Percentiles rank a stretch among this genome's conserved stretches.
phyloP scores from a whole-genome alignment of 257 asterid species.

The Gardenia jasminoides region DNA sequence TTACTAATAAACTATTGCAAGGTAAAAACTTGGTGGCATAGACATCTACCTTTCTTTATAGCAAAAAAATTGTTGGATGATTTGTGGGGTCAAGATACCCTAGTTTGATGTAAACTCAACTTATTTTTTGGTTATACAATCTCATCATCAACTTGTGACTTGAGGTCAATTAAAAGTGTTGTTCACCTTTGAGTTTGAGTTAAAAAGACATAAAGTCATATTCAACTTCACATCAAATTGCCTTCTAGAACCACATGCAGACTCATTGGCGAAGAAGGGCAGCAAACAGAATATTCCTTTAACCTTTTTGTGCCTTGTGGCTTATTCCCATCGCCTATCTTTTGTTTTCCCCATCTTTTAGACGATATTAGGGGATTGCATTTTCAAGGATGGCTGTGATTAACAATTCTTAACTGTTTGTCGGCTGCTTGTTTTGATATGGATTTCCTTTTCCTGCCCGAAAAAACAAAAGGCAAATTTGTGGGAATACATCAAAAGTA shows the following conservation, averaged over 20 bases:
- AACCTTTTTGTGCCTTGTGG: too few species aligned
- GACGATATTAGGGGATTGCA: too few species aligned
- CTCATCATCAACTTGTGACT: background rate
- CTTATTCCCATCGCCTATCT: too few species aligned
- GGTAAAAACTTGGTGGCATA: background rate
- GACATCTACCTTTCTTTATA: too few species aligned
- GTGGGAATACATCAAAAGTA: too few species aligned
- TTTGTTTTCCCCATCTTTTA: too few species aligned
- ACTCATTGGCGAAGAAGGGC: background rate
- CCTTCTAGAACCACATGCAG: background rate
- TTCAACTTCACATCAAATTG: background rate
- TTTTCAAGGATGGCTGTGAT: too few species aligned
- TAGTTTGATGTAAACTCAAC: background rate
- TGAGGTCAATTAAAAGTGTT: background rate
- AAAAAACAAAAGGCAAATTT: too few species aligned
- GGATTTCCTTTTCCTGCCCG: too few species aligned
- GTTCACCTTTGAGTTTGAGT: background rate
- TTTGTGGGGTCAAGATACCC: background rate
- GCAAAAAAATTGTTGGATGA: background rate
- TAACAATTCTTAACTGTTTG: too few species aligned
- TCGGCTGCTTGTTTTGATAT: too few species aligned
- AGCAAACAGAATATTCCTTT: too few species aligned
- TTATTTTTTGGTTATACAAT: constrained; percentile 2
- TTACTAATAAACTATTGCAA: background rate
- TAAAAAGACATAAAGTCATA: background rate